A percentile compares a stretch with the other conserved stretches of the same genome.
Conservation (phyloP, 2,329 filamentous ascomycete species). For the Botryotinia globosa region DNA sequence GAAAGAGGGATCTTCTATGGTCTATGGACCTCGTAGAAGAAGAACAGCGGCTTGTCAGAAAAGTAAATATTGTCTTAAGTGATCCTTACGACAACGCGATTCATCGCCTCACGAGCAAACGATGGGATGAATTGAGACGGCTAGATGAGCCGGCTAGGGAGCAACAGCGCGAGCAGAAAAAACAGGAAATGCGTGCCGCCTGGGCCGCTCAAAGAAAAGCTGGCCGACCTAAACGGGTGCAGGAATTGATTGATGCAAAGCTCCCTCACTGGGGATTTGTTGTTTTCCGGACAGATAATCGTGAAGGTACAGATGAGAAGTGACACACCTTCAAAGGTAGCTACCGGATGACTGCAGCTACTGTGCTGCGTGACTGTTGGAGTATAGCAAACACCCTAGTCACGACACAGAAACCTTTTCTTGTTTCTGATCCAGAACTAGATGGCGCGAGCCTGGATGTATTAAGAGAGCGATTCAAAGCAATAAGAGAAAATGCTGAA, state of each 20-base stretch:
- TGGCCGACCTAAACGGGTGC: neutral
- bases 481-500: neutral
- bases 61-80: neutral
- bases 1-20: neutral
- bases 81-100: neutral
- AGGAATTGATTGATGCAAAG: neutral
- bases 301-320: neutral
- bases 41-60: neutral
- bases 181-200: neutral
- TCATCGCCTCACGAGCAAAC: neutral
- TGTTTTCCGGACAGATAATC: neutral
- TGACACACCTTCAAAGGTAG: neutral
- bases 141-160: neutral
- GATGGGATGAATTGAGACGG: neutral
- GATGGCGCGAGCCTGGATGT: too few relatives aligned
- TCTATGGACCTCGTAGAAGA: neutral
- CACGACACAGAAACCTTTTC: neutral
- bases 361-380: neutral
- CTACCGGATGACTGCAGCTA: neutral
- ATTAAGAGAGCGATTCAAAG: neutral
- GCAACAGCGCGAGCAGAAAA: too few relatives aligned
- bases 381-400: too few relatives aligned
- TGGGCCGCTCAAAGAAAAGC: neutral
- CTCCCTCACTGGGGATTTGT: neutral
- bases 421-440: neutral